phyloP scores from a whole-genome alignment of 495 filamentous ascomycete genomes.

The Pyrenula massariospora region DNA sequence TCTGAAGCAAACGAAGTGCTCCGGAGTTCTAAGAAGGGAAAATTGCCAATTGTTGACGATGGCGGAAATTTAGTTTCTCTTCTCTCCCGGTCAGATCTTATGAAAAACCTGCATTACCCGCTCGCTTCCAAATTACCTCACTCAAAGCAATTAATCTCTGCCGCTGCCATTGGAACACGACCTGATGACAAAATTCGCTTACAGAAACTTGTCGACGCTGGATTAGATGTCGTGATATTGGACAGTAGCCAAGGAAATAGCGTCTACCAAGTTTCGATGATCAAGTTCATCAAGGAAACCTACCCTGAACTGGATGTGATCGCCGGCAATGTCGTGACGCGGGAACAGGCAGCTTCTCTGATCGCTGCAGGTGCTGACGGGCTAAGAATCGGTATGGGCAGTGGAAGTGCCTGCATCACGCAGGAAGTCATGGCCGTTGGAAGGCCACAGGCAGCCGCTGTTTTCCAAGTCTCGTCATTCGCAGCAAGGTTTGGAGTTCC shows the following conservation, averaged over 20 bases:
- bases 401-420: slow-evolving; percentile 95
- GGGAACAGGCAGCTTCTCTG: slow-evolving; percentile 81
- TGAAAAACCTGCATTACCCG: slow-evolving; percentile 97
- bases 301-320: slow-evolving; percentile 87
- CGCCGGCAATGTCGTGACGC: slow-evolving; percentile 93
- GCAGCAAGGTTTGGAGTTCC: slow-evolving; percentile 91
- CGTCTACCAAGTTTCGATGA: slow-evolving; percentile 94
- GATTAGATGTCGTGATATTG: slow-evolving; percentile 88
- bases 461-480: slow-evolving; percentile 79
- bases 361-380: slow-evolving; percentile 94
- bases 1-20: slow-evolving; percentile 87
- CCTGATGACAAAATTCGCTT: slow-evolving; percentile 82
- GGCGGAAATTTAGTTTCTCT: slow-evolving; percentile 83
- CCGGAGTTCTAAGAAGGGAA: slow-evolving; percentile 94
- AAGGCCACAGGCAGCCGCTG: slow-evolving; percentile 83
- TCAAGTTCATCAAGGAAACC: slow-evolving; percentile 83
- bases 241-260: slow-evolving; percentile 96
- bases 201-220: slow-evolving; percentile 82
- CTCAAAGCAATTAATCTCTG: slow-evolving; percentile 94
- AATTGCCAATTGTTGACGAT: slow-evolving; percentile 88
- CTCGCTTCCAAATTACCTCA: slow-evolving; percentile 92
- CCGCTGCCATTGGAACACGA: slow-evolving; percentile 88
- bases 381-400: slow-evolving; percentile 97
- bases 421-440: slow-evolving; percentile 99
- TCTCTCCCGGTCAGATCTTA: slow-evolving; percentile 92